Evolutionary conservation across 176 grass and related monocot species (phyloP).

Genomic region (Leersia perrieri): DNA sequence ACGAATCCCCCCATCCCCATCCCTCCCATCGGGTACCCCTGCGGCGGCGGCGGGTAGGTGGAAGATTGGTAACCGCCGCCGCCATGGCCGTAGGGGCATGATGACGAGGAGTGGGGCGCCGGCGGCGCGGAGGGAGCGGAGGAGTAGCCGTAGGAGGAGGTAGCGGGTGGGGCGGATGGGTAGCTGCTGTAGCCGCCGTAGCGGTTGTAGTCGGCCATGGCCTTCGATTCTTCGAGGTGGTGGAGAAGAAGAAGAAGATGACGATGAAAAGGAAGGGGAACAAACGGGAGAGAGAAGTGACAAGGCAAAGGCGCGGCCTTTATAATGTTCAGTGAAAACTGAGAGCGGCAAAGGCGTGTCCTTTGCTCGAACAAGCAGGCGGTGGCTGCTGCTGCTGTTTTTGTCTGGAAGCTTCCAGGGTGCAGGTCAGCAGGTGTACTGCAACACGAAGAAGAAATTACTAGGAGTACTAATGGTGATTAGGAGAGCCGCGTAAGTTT

Average conservation of each 20-base stretch:
- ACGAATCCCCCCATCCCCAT: constrained; percentile 11
- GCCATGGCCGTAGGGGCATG: constrained; percentile 1
- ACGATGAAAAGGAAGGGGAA: neutral
- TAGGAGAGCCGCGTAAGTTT: neutral
- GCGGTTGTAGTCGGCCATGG: constrained; percentile 49
- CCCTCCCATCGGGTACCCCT: neutral
- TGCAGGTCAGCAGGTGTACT: neutral
- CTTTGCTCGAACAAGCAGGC: no score
- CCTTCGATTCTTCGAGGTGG: neutral
- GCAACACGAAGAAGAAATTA: neutral
- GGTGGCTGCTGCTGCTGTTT: no score
- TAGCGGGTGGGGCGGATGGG: constrained; percentile 30
- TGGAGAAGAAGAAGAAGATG: neutral
- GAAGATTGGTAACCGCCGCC: constrained; percentile 17
- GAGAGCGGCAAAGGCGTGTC: neutral
- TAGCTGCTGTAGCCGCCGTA: constrained; percentile 33
- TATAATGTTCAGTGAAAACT: neutral
- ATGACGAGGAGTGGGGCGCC: neutral
- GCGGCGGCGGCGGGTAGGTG: constrained; percentile 18
- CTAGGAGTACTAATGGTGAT: neutral
- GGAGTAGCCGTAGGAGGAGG: neutral
- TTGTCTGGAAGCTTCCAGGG: no score
- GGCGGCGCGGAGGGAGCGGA: neutral
- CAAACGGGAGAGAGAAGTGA: no score
- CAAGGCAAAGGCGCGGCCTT: neutral